phyloP scores from a whole-genome alignment of 73 alveolate genomes.

The Paraurostyla sp. region DNA sequence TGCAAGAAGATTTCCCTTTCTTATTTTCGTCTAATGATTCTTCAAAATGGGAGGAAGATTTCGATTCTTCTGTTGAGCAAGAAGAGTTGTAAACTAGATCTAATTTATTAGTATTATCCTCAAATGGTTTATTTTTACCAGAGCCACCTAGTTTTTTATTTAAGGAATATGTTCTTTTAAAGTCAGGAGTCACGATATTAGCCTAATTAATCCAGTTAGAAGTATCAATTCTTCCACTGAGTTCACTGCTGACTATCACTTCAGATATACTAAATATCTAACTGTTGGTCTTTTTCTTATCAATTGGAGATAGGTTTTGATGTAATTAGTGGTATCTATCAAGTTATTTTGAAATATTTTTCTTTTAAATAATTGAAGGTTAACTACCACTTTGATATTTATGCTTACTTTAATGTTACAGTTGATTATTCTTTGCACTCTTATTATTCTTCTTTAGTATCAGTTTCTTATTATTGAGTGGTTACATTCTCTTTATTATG shows the following conservation, averaged over 20 bases:
- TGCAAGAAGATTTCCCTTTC: not conserved
- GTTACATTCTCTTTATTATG: not conserved
- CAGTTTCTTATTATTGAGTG: not conserved
- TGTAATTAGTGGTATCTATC: not conserved
- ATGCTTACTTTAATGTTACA: not conserved
- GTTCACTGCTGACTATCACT: constrained; percentile 26
- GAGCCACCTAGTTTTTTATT: no score
- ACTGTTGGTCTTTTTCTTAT: not conserved
- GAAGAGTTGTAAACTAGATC: not conserved
- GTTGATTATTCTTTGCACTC: not conserved
- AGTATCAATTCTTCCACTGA: constrained; percentile 23
- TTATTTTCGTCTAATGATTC: not conserved
- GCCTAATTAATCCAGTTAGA: constrained; percentile 38
- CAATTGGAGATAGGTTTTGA: not conserved
- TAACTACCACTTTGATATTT: not conserved
- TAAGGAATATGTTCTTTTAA: not conserved
- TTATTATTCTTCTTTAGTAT: no score
- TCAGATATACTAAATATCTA: not conserved
- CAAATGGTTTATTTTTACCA: no score
- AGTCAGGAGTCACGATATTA: constrained; percentile 46
- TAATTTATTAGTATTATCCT: no score
- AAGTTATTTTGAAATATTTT: not conserved
- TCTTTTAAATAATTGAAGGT: not conserved
- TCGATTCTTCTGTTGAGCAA: not conserved
- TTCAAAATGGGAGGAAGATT: not conserved